Evolutionary conservation across 495 filamentous ascomycete species (phyloP).

Genomic region (Aspergillus campestris): DNA sequence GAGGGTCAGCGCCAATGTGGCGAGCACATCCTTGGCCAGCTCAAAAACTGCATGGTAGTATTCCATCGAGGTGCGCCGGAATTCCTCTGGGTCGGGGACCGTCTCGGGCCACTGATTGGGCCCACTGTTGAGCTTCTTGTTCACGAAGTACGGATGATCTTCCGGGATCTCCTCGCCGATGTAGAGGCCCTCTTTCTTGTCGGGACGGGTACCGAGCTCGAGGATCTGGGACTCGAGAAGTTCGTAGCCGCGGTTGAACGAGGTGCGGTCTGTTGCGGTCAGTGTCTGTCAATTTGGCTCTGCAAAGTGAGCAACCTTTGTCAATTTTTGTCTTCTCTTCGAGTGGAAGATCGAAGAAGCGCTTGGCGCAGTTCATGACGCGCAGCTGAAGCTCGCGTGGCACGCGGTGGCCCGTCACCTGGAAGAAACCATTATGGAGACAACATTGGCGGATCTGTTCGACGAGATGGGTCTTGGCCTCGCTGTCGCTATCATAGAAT

Average conservation of each 20-base stretch:
- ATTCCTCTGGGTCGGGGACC: conserved; percentile 33
- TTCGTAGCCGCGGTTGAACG: conserved; percentile 44
- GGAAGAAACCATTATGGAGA: conserved; percentile 43
- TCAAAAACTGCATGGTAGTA: conserved; percentile 36
- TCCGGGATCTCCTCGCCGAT: conserved; percentile 37
- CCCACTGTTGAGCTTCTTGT: conserved; percentile 29
- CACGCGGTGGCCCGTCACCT: conserved; percentile 39
- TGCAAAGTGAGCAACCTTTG: conserved; percentile 18
- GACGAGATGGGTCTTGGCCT: conserved; percentile 23
- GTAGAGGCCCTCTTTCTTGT: conserved; percentile 45
- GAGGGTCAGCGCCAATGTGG: conserved; percentile 21
- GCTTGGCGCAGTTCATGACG: conserved; percentile 30
- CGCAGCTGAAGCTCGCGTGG: conserved; percentile 21
- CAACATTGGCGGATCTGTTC: conserved; percentile 24
- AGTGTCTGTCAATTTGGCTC: too few species aligned
- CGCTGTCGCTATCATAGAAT: conserved; percentile 22
- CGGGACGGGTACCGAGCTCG: conserved; percentile 36
- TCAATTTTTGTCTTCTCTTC: conserved; percentile 44
- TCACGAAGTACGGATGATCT: conserved; percentile 30
- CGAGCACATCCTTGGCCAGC: conserved; percentile 24
- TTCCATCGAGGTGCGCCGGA: conserved; percentile 37
- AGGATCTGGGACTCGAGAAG: conserved; percentile 40
- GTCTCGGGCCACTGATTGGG: conserved; percentile 43
- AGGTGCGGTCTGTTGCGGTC: conserved; percentile 16
- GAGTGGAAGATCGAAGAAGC: conserved; percentile 43